These are phyloP conservation scores for Termitomyces sp. DNA, from an alignment of 768 basidiomycete genomes.

Conservation along the genomic window DNA sequence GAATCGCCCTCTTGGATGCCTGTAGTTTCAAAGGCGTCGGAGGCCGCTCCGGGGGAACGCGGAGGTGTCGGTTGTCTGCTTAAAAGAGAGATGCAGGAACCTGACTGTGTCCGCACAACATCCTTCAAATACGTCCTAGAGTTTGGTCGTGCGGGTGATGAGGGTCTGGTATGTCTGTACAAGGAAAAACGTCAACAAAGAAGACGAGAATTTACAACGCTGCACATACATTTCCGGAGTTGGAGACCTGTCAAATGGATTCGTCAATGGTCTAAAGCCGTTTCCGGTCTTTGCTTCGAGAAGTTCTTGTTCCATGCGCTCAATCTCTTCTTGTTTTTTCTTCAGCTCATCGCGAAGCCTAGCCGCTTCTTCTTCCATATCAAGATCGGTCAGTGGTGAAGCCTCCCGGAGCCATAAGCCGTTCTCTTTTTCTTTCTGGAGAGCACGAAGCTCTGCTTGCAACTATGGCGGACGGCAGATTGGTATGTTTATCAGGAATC, in stretches of 20 bases:
- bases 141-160: conserved; percentile 5
- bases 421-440: conserved; percentile 18
- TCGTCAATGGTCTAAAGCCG: not conserved
- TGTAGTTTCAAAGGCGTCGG: not conserved
- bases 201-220: not conserved
- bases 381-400: conserved; percentile 28
- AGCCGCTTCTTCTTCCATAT: conserved; percentile 21
- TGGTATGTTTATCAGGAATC: not conserved
- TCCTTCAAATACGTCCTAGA: conserved; percentile 1
- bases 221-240: conserved; percentile 7
- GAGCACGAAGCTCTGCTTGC: conserved; percentile 19
- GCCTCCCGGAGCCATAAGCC: conserved; percentile 16
- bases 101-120: conserved; percentile 36
- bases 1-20: not conserved
- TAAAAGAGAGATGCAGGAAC: conserved; percentile 38
- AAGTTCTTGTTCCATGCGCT: conserved; percentile 20
- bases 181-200: not conserved
- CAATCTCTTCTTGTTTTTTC: conserved; percentile 22
- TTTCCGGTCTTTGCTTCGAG: conserved; percentile 4
- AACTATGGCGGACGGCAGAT: conserved; percentile 16
- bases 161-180: conserved; percentile 1
- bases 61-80: conserved; percentile 49
- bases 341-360: conserved; percentile 21
- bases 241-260: not conserved
- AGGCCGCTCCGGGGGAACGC: conserved; percentile 17